Evolutionary conservation across 202 grass and related monocot species (phyloP).

Genomic region (Hordeum pubiflorum): DNA sequence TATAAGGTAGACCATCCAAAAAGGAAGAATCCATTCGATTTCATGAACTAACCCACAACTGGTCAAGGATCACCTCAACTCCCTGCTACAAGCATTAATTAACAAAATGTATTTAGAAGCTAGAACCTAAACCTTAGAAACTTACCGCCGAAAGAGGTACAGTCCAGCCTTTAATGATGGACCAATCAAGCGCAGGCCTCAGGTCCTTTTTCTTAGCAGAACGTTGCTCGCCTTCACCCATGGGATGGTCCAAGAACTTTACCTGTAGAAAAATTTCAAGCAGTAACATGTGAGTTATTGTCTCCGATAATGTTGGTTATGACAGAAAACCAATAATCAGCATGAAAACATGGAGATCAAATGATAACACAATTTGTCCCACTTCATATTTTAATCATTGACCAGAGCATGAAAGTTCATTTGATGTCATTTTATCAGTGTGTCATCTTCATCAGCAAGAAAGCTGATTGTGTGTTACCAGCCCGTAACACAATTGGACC

Average conservation of each 20-base stretch:
- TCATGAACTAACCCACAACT: not conserved
- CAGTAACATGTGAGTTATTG: not conserved
- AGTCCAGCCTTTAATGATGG: slow-evolving; percentile 29
- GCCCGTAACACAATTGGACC: not conserved
- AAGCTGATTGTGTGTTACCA: not conserved
- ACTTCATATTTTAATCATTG: not conserved
- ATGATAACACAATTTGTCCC: not conserved
- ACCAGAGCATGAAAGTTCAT: not conserved
- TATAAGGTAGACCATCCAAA: too few species aligned
- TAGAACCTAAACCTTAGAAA: not conserved
- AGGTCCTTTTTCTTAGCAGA: slow-evolving; percentile 3
- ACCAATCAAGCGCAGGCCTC: slow-evolving; percentile 47
- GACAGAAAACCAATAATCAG: not conserved
- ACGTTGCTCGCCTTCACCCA: slow-evolving; percentile 32
- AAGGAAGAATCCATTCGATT: not conserved
- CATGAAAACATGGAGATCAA: slow-evolving; percentile 18
- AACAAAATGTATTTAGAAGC: not conserved
- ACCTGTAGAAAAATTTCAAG: slow-evolving; percentile 20
- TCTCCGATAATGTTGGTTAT: not conserved
- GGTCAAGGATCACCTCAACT: not conserved
- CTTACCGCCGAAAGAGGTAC: slow-evolving; percentile 40
- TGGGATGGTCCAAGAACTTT: slow-evolving; percentile 14
- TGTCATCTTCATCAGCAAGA: not conserved
- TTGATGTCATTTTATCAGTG: not conserved
- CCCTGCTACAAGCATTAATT: not conserved